phyloP scores from a whole-genome alignment of 176 grass and related monocot species.

The Phoenix dactylifera region DNA sequence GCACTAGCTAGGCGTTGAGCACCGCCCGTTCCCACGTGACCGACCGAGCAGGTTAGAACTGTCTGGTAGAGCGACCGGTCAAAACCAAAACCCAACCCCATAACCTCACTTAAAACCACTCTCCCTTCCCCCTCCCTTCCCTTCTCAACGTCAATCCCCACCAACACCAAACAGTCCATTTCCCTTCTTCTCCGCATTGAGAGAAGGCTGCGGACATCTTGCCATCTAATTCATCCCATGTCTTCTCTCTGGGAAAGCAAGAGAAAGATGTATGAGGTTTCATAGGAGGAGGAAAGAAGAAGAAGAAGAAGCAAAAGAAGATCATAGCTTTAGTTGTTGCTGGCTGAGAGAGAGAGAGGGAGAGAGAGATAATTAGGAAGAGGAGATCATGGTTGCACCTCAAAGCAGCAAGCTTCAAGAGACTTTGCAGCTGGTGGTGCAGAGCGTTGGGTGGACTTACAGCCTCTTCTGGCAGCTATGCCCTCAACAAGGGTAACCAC shows the following conservation, averaged over 20 bases:
- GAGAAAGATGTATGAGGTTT: background rate
- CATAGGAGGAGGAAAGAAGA: no score
- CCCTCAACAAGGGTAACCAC: slow-evolving; percentile 36
- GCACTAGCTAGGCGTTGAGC: background rate
- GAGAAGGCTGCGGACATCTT: no score
- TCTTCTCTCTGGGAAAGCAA: background rate
- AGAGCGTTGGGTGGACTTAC: slow-evolving; percentile 78
- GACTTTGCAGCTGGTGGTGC: slow-evolving; percentile 56
- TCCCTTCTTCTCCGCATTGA: background rate
- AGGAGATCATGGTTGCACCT: no score
- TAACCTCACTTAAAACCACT: background rate
- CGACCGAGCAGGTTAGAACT: slow-evolving; percentile 15
- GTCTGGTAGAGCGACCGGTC: slow-evolving; percentile 72
- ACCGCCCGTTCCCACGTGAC: slow-evolving; percentile 16
- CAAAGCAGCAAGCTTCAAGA: slow-evolving; percentile 20
- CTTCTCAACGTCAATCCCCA: background rate
- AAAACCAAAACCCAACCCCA: slow-evolving; percentile 14
- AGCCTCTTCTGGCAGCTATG: slow-evolving; percentile 73
- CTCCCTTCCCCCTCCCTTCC: slow-evolving; percentile 1
- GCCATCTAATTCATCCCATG: no score
- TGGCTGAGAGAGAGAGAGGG: background rate
- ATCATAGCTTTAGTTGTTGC: no score
- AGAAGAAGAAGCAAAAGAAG: no score
- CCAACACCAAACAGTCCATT: slow-evolving; percentile 11
- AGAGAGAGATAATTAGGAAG: background rate